Base-by-base conservation (phyloP, 805 yeast species). In the Yarrowia yakushimensis region DNA sequence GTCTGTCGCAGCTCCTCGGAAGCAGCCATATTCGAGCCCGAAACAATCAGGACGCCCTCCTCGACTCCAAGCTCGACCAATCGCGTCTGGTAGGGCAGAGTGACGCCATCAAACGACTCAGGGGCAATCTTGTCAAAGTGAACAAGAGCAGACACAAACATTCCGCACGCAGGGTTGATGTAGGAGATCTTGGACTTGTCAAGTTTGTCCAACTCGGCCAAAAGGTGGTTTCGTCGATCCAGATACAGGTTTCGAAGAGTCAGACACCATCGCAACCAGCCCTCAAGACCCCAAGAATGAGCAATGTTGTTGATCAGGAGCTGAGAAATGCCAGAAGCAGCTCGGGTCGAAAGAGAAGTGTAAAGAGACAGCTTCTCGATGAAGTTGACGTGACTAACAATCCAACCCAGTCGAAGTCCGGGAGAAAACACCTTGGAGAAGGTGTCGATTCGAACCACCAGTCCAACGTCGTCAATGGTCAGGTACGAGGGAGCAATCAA, bases 341-440 rank as follows among this genome's bases (percentile, higher is more conserved):
- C 62, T 13, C 50, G 37, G n/a, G 62, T 57, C 1, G 62, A 57
- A 1, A 41, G 37, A 15, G 48, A 31, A 4, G 62, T 57, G 39
- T 41, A 42, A 0, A 42, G 48, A 1, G 48, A 42, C n/a, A 57
- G 23, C 62, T 83, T 79, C 64, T 82, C 81, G 63, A 84, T 73
- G 41, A 87, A 77, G 1, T 67, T 67, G 23, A 78, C 77, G 73
- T 88, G 90, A 25, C 85, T 89, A 11, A 86, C 83, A 64, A 88
- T 78, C 84, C 90, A 85, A 12, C 94, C 91, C 48, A 85, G 72
- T 70, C 96, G 79, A 33, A 83, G 72, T 60, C 96, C 96, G 2
- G 96, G 96, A 15, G 90, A 90, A 63, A 88, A 75, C 57, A 85
- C 85, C 73, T 88, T 88, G 42, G 93, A 87, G 69, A 88, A 85